Conservation (phyloP, 768 basidiomycete species). For the Psilocybe cyanescens region DNA sequence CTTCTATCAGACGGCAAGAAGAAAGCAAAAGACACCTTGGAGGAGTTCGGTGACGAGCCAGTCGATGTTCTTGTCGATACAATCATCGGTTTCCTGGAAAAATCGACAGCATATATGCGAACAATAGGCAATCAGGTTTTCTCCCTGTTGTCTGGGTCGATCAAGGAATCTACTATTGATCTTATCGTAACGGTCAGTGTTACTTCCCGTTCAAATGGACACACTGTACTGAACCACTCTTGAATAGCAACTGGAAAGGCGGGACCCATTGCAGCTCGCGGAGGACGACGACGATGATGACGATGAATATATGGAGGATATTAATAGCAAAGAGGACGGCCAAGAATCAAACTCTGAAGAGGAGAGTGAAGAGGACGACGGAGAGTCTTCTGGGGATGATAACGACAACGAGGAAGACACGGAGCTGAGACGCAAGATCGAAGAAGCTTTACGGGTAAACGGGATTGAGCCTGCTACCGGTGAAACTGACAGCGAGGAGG, state of each 20-base stretch:
- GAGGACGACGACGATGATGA: conserved; percentile 50
- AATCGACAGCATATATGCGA: conserved; percentile 79
- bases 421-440: conserved; percentile 70
- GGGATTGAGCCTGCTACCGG: conserved; percentile 60
- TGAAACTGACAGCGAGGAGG: conserved; percentile 62
- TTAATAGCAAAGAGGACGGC: conserved; percentile 37
- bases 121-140: conserved; percentile 83
- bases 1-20: conserved; percentile 49
- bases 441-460: conserved; percentile 62
- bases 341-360: conserved; percentile 40
- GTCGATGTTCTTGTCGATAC: conserved; percentile 87
- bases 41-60: conserved; percentile 44
- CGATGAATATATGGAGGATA: conserved; percentile 45
- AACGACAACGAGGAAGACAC: conserved; percentile 56
- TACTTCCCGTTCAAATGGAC: conserved; percentile 6
- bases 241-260: conserved; percentile 81
- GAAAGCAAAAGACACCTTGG: conserved; percentile 39
- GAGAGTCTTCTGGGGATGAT: conserved; percentile 35
- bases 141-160: conserved; percentile 66
- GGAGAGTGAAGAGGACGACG: conserved; percentile 36
- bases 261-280: conserved; percentile 58
- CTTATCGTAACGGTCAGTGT: conserved; percentile 77
- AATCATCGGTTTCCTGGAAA: conserved; percentile 90
- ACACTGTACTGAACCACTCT: background rate
- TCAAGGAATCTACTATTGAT: conserved; percentile 74